Evolutionary conservation across 2,329 filamentous ascomycete genomes (phyloP).

Genomic region (Talaromyces funiculosus): DNA sequence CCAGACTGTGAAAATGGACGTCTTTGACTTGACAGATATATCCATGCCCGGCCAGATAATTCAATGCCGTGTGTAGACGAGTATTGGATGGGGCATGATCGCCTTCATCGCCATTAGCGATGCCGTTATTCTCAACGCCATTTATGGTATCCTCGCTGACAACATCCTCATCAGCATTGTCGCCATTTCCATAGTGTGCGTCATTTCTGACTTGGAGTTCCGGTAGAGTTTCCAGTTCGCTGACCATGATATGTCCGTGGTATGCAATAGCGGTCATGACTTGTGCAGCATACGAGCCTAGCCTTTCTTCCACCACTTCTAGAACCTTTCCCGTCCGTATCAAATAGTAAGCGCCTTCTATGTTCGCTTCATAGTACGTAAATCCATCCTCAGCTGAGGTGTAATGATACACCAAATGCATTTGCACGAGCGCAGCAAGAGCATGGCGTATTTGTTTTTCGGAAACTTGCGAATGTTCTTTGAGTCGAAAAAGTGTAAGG

Average conservation of each 20-base stretch:
- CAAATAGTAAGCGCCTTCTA: conserved; percentile 72
- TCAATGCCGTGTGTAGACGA: conserved; percentile 33
- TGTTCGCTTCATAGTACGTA: conserved; percentile 79
- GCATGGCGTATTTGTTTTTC: conserved; percentile 74
- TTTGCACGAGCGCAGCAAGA: conserved; percentile 77
- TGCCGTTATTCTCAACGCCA: conserved; percentile 19
- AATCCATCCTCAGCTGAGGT: conserved; percentile 56
- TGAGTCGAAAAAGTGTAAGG: conserved; percentile 63
- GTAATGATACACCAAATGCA: conserved; percentile 75
- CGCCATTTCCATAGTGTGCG: conserved; percentile 20
- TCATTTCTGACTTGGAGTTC: conserved; percentile 25
- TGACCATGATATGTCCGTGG: conserved; percentile 64
- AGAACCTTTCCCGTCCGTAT: conserved; percentile 76
- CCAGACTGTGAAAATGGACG: conserved; percentile 37
- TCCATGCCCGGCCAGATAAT: conserved; percentile 36
- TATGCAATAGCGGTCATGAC: conserved; percentile 70
- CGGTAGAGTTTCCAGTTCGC: conserved; percentile 39
- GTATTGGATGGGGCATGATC: conserved; percentile 18
- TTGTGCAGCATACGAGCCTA: conserved; percentile 67
- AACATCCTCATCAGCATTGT: conserved; percentile 7
- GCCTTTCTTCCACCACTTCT: conserved; percentile 65
- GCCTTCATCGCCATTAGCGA: conserved; percentile 19
- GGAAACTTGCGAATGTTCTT: conserved; percentile 65
- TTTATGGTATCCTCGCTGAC: not conserved
- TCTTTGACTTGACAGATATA: conserved; percentile 37